A percentile compares a stretch with the other conserved stretches of the same genome.
Evolutionary conservation across 805 yeast genomes (phyloP).

Genomic region (Kodamaea hsintzibuensis): DNA sequence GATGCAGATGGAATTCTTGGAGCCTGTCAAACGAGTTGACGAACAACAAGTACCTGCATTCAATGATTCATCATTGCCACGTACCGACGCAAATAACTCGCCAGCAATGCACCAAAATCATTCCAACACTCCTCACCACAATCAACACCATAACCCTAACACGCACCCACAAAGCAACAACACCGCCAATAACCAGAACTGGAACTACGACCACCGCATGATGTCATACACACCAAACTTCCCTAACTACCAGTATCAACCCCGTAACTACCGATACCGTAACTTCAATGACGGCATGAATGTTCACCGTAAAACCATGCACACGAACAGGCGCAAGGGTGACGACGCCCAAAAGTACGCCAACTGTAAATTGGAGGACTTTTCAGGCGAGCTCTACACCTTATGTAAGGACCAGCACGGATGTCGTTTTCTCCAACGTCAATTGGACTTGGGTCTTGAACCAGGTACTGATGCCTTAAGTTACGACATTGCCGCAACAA

Average conservation of each 20-base stretch:
- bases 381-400: slow-evolving; percentile 69
- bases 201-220: slow-evolving; percentile 16
- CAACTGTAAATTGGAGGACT: slow-evolving; percentile 67
- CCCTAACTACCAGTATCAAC: slow-evolving; percentile 3
- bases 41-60: neutral
- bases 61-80: neutral
- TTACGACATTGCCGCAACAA: slow-evolving; percentile 53
- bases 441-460: slow-evolving; percentile 63
- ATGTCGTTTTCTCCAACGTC: slow-evolving; percentile 87
- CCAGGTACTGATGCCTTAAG: slow-evolving; percentile 11
- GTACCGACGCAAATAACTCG: too few species aligned
- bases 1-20: slow-evolving; percentile 1
- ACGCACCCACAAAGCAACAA: neutral
- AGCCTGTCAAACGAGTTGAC: neutral
- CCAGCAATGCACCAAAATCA: neutral
- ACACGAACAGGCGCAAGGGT: slow-evolving; percentile 40
- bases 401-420: slow-evolving; percentile 97
- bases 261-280: slow-evolving; percentile 3
- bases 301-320: slow-evolving; percentile 44
- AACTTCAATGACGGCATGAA: slow-evolving; percentile 26
- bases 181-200: slow-evolving; percentile 10
- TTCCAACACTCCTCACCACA: neutral
- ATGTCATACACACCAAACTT: neutral
- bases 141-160: neutral
- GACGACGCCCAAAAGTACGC: slow-evolving; percentile 73